Evolutionary conservation across 306 rosid genomes (phyloP).

Genomic region (Quercus wislizeni): DNA sequence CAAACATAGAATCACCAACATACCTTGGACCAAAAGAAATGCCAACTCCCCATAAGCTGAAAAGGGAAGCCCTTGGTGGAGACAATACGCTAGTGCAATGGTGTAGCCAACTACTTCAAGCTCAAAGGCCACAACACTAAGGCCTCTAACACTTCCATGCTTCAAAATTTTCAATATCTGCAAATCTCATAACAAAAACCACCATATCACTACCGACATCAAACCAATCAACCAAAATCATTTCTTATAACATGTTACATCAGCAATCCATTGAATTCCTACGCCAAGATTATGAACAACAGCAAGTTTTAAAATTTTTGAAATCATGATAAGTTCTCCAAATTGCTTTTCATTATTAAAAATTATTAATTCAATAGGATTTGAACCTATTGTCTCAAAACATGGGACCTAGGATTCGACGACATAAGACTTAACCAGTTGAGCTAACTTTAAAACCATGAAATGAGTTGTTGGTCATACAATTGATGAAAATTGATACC

Average conservation of each 20-base stretch:
- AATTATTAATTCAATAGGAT: neutral
- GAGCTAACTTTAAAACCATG: neutral
- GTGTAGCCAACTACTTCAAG: constrained; percentile 89
- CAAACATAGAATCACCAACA: neutral
- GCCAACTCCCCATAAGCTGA: constrained; percentile 91
- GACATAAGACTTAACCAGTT: no score
- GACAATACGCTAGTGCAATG: constrained; percentile 86
- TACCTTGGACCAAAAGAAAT: constrained; percentile 90
- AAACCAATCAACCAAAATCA: neutral
- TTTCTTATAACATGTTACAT: neutral
- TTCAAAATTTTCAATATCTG: constrained; percentile 81
- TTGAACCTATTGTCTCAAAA: neutral
- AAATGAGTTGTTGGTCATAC: neutral
- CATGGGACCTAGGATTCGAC: no score
- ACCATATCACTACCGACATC: neutral
- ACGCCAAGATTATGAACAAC: neutral
- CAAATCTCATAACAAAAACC: neutral
- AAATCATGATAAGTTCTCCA: neutral
- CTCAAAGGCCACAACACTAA: constrained; percentile 78
- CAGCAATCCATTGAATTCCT: neutral
- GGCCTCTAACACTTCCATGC: constrained; percentile 77
- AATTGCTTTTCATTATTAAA: neutral
- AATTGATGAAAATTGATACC: neutral
- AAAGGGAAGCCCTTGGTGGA: constrained; percentile 87
- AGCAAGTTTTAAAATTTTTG: neutral